Conservation (phyloP, 108 stramenopile species). For the Discostella pseudostelligera region DNA sequence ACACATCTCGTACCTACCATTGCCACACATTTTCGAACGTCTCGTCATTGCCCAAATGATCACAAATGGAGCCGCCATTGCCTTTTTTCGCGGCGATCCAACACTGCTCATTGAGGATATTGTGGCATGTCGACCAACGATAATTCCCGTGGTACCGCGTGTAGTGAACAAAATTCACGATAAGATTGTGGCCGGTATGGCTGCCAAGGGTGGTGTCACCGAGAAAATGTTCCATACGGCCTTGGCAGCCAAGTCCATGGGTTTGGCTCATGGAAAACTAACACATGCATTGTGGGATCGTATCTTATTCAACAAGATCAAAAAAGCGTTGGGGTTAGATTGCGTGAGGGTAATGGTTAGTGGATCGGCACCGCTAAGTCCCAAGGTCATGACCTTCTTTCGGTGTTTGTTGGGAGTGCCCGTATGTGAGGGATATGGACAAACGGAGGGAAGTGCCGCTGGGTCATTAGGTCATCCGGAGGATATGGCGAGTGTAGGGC, state of each 20-base stretch:
- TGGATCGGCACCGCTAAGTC: slow-evolving; percentile 91
- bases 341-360: slow-evolving; percentile 82
- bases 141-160: slow-evolving; percentile 90
- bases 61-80: slow-evolving; percentile 70
- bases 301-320: slow-evolving; percentile 91
- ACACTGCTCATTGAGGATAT: slow-evolving; percentile 79
- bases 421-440: slow-evolving; percentile 97
- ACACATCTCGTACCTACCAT: slow-evolving; percentile 93
- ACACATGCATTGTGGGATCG: slow-evolving; percentile 89
- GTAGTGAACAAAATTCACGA: slow-evolving; percentile 95
- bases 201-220: slow-evolving; percentile 85
- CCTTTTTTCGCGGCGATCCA: slow-evolving; percentile 89
- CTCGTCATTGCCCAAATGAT: slow-evolving; percentile 64
- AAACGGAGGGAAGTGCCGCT: slow-evolving; percentile 91
- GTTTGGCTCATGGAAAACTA: slow-evolving; percentile 58
- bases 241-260: slow-evolving; percentile 81
- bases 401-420: slow-evolving; percentile 85
- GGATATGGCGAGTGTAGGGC: slow-evolving; percentile 84
- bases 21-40: slow-evolving; percentile 96
- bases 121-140: slow-evolving; percentile 88
- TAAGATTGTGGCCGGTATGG: slow-evolving; percentile 86
- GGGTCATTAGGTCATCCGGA: slow-evolving; percentile 64
- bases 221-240: slow-evolving; percentile 88
- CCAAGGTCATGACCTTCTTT: slow-evolving; percentile 90
- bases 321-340: slow-evolving; percentile 88